Evolutionary conservation across 148 eudicot species (phyloP), one percentile per base, ranked within the genome.

Genomic region (Cornus suecica): DNA sequence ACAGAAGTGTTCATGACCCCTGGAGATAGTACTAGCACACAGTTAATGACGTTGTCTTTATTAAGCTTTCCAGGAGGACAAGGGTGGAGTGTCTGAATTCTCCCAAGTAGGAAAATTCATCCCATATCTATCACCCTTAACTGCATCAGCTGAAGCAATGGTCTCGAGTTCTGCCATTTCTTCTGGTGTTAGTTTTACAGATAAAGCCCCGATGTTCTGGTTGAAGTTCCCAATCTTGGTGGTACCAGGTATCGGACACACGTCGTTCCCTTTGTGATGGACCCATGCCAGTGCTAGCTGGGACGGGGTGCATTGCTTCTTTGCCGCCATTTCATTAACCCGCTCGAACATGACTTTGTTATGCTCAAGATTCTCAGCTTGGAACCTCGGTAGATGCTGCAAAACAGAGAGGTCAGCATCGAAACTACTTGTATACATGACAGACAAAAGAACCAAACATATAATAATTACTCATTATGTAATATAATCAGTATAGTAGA

Each of bases 281-380:
- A 66, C 20, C 69, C 69, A 66, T 14, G 69, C 69, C 37, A 66
- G 4, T 18, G 69, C 69, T 30, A 66, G 23, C 69, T 66, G 69
- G 8, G 69, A 28, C 5, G 69, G 42, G 37, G 20, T 66, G 69
- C 69, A 66, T 16, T 34, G 41, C 41, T 66, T 66, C 69, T 10
- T 66, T 30, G 22, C 37, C 18, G 69, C 69, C 69, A 66, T 66
- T 66, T 28, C 10, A 8, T 30, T 66, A 66, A 66, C 69, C 29
- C n/a, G 37, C 22, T 66, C 69, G 7, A 13, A 66, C 7, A 66
- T 8, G 2, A 1, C 30, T 28, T 29, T 28, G 41, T 66, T 66
- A 30, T 66, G 69, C n/a, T 66, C 37, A 18, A 66, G 69, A 66
- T 66, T 66, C 30, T 66, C 37, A 29, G 42, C 23, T 66, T 66